Evolutionary conservation across 176 grass and related monocot species (phyloP), one percentile per base, ranked within the genome.

Genomic region (Areca catechu): DNA sequence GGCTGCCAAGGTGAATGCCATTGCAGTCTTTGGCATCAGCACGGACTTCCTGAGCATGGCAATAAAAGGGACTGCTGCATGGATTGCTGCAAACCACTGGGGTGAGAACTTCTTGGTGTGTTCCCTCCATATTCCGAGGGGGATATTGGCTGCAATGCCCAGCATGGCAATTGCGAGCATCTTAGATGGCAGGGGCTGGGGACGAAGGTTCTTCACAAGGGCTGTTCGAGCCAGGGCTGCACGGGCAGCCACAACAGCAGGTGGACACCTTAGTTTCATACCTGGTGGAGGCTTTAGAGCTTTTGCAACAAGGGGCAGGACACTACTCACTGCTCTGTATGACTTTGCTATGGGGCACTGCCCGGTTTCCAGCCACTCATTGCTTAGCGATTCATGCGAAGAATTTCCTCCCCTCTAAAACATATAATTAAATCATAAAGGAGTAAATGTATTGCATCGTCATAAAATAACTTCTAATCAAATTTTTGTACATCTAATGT

Each of bases 11-110:
- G 85, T 95, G 67, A 89, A 83, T 56, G 72, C 78, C 89, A 95
- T 89, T 29, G 84, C 84, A 23, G 71, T 19, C 81, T 89, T 95
- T 0, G 89, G 84, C 84, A 95, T 89, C 49, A 88, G 60, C 61
- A 95, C 82, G n/a, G 81, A 95, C 48, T 95, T 95, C 71, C 89
- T 89, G 19, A 95, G 81, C 75, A 95, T 95, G 24, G 70, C 84
- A 62, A 94, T 82, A 66, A 94, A 94, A 24, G 89, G 89, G 21
- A 95, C 84, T 1, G 89, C 81, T 0, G 81, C 84, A 71, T 95
- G 89, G 23, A 95, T 76, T 5, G 84, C 81, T 16, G 70, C 74
- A 68, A 89, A 85, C 84, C 81, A 85, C 61, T 85, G 81, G 15
- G 68, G 60, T 1, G 84, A 95, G 56, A 95, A 95, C 69, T 95